Evolutionary conservation across 352 stramenopile genomes (phyloP), one percentile per base, ranked within the genome.

Genomic region (Globisporangium nagaii): DNA sequence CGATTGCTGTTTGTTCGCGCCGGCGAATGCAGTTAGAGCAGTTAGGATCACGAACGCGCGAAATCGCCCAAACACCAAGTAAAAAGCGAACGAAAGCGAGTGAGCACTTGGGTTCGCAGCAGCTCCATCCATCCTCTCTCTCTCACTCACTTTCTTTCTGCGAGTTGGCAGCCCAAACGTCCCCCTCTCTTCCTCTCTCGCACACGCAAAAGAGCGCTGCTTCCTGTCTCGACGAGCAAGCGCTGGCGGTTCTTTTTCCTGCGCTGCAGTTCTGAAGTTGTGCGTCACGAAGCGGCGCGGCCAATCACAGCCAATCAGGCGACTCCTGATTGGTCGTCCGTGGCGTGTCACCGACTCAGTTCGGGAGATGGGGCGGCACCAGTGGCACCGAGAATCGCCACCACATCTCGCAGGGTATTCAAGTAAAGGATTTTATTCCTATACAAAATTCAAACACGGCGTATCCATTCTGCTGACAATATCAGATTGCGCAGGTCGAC

Each of bases 181-280:
- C 22, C 35, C 35, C 34, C 35, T 41, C 35, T 41, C 35, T 41
- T 41, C 15, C 17, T n/a, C 22, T n/a, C 35, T n/a, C n/a, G n/a
- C n/a, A n/a, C n/a, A n/a, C n/a, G n/a, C n/a, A n/a, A n/a, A n/a
- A n/a, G n/a, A n/a, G n/a, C n/a, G n/a, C n/a, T n/a, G n/a, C 17
- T 41, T 41, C 22, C 35, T n/a, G 22, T 41, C 35, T 41, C 3
- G 35, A 22, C 8, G 17, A 41, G 5, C 2, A 49, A 34, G 7
- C 42, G 12, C 22, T 5, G 2, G 24, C 15, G 15, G 48, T 55
- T 45, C 48, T 57, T 57, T 57, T 36, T 47, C n/a, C n/a, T n/a
- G n/a, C n/a, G n/a, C n/a, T n/a, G n/a, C n/a, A n/a, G n/a, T 42
- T 20, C 8, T 20, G 20, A 35, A 41, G 19, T 17, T 52, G 45